Conservation (phyloP, 345 rosid genomes). For the Fremontodendron californicum region DNA sequence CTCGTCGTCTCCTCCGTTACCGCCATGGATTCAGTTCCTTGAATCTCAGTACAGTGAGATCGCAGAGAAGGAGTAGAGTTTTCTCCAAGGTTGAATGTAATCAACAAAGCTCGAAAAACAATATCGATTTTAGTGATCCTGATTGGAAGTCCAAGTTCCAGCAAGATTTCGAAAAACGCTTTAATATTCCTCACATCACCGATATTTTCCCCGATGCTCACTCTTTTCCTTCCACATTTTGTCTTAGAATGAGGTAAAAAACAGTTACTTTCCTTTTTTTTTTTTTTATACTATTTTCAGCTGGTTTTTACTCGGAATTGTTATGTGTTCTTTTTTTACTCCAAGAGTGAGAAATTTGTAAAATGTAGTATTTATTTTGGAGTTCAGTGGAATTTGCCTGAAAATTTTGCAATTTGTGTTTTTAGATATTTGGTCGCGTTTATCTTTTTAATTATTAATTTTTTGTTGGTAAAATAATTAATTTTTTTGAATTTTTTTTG, state of each 20-base stretch:
- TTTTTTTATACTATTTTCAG: background rate
- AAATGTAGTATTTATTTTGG: background rate
- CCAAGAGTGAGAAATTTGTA: background rate
- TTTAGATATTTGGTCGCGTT: background rate
- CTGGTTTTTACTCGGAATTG: background rate
- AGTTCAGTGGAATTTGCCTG: background rate
- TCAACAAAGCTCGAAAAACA: conserved; percentile 16
- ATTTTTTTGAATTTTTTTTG: background rate
- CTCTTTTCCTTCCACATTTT: conserved; percentile 79
- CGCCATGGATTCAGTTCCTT: conserved; percentile 27
- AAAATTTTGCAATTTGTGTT: background rate
- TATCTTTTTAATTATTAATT: background rate
- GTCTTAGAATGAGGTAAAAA: conserved; percentile 74
- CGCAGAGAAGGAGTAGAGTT: conserved; percentile 16
- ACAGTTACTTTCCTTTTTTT: background rate
- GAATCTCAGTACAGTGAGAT: conserved; percentile 22
- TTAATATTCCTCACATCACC: conserved; percentile 73
- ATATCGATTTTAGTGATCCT: conserved; percentile 69
- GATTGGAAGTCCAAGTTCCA: conserved; percentile 71
- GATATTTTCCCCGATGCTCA: conserved; percentile 62
- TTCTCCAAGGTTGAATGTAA: conserved; percentile 14
- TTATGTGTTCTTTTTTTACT: background rate
- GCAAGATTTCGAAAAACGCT: conserved; percentile 65
- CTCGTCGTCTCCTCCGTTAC: conserved; percentile 1
- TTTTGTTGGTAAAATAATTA: background rate